Evolutionary conservation across 83 land plant species (phyloP), one percentile per base, ranked within the genome.

Genomic region (Thuja plicata): DNA sequence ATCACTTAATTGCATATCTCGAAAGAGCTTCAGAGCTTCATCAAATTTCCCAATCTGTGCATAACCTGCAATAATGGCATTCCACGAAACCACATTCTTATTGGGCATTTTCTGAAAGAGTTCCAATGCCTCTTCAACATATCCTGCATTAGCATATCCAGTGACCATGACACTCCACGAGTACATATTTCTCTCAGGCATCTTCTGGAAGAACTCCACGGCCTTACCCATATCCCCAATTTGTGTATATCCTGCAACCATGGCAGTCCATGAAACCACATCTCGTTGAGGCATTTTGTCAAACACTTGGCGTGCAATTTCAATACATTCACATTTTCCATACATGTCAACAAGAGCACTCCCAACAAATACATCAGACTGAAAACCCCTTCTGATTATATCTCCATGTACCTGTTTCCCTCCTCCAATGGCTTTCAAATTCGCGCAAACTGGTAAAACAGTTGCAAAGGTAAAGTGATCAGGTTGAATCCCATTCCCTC

Each of bases 331-430:
- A 88, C 94, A 94, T 84, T 94, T 94, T 0, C 91, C 89, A 52
- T 94, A 94, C 94, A 94, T 92, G 84, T 94, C 91, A 46, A 94
- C 92, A 32, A 94, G 90, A 7, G 94, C 90, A 85, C 93, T 92
- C 0, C 92, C 92, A 15, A 92, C 93, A 90, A 91, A 94, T 9
- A 92, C 88, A 34, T 19, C 88, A 11, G 93, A 90, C 8, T 90
- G 89, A 87, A 88, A 90, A 15, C 92, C 95, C 62, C 88, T 45
- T 78, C 95, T 85, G 1, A 84, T 87, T 92, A 94, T 94, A 80
- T 94, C 78, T 43, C 90, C 94, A 82, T 94, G 95, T 41, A 94
- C 88, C 41, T 92, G 90, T 87, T 86, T 91, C 1, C 94, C 94
- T 13, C 66, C n/a, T 5, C 87, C 93, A 82, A 92, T 93, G 12